Conservation (phyloP, 148 eudicot genomes). For the Diospyros kaki region DNA sequence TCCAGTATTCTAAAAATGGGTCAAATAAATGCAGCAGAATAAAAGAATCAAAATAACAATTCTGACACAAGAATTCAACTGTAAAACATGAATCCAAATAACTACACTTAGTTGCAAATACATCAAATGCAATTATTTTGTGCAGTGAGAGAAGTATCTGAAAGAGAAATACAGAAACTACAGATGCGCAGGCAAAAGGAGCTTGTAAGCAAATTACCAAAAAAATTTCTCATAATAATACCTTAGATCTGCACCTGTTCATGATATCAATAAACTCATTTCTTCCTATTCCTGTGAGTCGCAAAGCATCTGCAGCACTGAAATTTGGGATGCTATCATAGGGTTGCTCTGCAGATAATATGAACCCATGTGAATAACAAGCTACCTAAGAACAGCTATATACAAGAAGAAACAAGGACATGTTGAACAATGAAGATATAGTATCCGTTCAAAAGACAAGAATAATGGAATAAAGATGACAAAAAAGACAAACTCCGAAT, state of each 20-base stretch:
- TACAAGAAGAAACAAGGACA: background rate
- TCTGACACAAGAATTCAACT: too few species aligned
- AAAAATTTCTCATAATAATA: constrained; percentile 24
- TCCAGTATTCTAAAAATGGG: too few species aligned
- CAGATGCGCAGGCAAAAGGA: background rate
- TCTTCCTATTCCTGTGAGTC: constrained; percentile 91
- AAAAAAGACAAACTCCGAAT: background rate
- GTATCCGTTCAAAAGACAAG: background rate
- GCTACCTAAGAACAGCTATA: background rate
- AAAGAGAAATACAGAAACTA: background rate
- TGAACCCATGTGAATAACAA: background rate
- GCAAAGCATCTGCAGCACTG: constrained; percentile 95
- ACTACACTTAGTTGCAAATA: too few species aligned
- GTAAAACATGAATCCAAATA: too few species aligned
- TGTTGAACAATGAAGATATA: background rate
- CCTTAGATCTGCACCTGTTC: constrained; percentile 99
- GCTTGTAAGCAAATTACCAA: background rate
- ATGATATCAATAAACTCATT: constrained; percentile 98
- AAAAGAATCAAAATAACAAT: too few species aligned
- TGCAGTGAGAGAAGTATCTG: background rate
- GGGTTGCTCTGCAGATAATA: constrained; percentile 78
- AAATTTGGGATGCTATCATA: constrained; percentile 97
- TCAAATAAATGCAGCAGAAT: too few species aligned
- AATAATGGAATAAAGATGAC: background rate
- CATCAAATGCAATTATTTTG: background rate